Base-by-base conservation (phyloP, 108 stramenopile species). In the Skeletonema tropicum region DNA sequence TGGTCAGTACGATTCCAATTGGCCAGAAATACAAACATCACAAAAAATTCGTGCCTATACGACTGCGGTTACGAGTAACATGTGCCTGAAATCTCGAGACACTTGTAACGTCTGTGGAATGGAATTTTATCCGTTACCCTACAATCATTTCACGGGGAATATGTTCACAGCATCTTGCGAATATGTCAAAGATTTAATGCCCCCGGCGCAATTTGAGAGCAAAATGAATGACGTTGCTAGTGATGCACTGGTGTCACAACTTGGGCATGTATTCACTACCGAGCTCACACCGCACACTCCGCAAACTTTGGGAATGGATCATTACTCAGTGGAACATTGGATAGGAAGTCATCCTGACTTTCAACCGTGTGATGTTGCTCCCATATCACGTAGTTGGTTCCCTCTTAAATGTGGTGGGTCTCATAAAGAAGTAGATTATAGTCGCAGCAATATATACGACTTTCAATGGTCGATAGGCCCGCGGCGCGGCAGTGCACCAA, bases 251-350 rank as follows among this genome's bases (percentile, higher is more conserved):
- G 52, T 81, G 14, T 68, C 72, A 36, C 73, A 74, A 17, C 80
- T 81, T 30, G 68, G 72, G 25, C 57, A 73, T 58, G 46, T 68
- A 4, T 58, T 74, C 25, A 70, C 80, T 5, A 72, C 73, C 2
- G 68, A 81, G 17, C 68, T 81, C 9, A 68, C 63, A 60, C 63
- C 68, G 13, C 74, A 74, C 59, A 81, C 73, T 41, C 80, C 80
- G 13, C 80, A 74, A 64, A 74, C 63, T 31, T 35, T 81, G 33
- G 79, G 79, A 19, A 49, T 80, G 29, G 60, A 69, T 64, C 79
- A 80, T 2, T 80, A 69, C 55, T 80, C 79, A 30, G 62, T 80
- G 9, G 79, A 80, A 45, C 79, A 80, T 73, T 80, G 79, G 79
- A 80, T 80, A 48, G 72, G 67, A 21, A 69, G 72, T 31, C 79